Percentiles rank a stretch among this genome's conserved stretches.
phyloP scores from a whole-genome alignment of 2,329 filamentous ascomycete genomes.

The Didymellaceae sp. region DNA sequence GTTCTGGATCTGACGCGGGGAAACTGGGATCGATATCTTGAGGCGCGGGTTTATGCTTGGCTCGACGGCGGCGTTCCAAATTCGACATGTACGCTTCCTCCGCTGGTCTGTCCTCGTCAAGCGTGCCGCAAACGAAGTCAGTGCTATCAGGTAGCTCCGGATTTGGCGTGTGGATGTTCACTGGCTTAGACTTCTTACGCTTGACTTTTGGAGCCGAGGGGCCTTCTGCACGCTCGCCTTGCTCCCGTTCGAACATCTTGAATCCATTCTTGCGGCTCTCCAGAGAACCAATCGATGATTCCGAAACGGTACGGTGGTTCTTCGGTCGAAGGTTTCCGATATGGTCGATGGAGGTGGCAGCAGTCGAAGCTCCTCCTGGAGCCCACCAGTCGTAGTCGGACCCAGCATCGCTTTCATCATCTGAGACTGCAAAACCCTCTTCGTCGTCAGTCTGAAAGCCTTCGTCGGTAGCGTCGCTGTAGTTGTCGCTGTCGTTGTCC shows the following conservation, averaged over 20 bases:
- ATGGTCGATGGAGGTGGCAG: conserved; percentile 59
- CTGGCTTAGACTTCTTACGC: conserved; percentile 56
- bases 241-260: conserved; percentile 33
- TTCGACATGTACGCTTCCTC: conserved; percentile 92
- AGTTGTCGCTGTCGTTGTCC: conserved; percentile 52
- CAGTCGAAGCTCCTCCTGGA: conserved; percentile 56
- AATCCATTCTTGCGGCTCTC: conserved; percentile 46
- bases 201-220: conserved; percentile 31
- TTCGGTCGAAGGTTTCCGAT: conserved; percentile 57
- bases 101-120: conserved; percentile 93
- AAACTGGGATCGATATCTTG: conserved; percentile 94
- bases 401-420: conserved; percentile 69
- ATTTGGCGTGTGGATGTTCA: conserved; percentile 67
- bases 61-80: conserved; percentile 78
- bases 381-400: conserved; percentile 73
- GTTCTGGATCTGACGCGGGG: conserved; percentile 89
- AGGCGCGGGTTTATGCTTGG: conserved; percentile 83
- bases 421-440: conserved; percentile 72
- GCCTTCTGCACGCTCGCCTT: conserved; percentile 20
- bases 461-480: conserved; percentile 58
- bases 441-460: conserved; percentile 85
- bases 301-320: conserved; percentile 56
- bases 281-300: conserved; percentile 62
- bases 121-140: conserved; percentile 97
- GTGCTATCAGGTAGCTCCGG: conserved; percentile 95